phyloP scores from a whole-genome alignment of 2,329 filamentous ascomycete species.

The Phoma sp. region DNA sequence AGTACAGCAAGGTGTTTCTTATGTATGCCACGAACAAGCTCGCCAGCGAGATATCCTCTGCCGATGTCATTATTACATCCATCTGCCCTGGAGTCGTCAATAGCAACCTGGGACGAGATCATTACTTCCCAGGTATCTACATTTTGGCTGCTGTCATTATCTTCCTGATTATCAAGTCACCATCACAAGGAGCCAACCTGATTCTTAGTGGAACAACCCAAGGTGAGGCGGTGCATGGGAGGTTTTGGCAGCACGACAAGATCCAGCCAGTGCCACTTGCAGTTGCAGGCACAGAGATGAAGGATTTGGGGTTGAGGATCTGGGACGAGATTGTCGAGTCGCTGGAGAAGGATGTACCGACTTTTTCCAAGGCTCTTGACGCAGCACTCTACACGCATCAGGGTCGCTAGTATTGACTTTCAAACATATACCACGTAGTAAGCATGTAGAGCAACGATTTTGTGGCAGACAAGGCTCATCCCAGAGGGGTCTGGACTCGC shows the following conservation, averaged over 20 bases:
- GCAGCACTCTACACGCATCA: background rate
- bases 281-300: slow-evolving; percentile 42
- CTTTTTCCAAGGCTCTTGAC: slow-evolving; percentile 9
- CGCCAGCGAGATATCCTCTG: slow-evolving; percentile 34
- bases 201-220: slow-evolving; percentile 45
- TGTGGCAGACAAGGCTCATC: background rate
- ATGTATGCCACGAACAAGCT: slow-evolving; percentile 44
- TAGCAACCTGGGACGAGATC: slow-evolving; percentile 42
- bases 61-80: slow-evolving; percentile 47
- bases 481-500: slow-evolving; percentile 6
- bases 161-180: slow-evolving; percentile 33
- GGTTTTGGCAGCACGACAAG: slow-evolving; percentile 47
- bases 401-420: background rate
- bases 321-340: slow-evolving; percentile 46
- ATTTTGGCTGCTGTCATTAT: slow-evolving; percentile 31
- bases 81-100: slow-evolving; percentile 44
- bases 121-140: slow-evolving; percentile 35
- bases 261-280: slow-evolving; percentile 40
- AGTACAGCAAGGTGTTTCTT: slow-evolving; percentile 45
- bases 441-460: background rate
- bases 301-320: slow-evolving; percentile 36
- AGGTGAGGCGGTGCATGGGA: slow-evolving; percentile 43
- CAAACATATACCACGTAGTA: background rate
- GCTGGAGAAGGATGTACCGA: slow-evolving; percentile 41
- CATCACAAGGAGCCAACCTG: slow-evolving; percentile 40